A percentile compares a stretch with the other conserved stretches of the same genome.
Conservation (phyloP, 108 stramenopile genomes). For the Skeletonema menzelii region DNA sequence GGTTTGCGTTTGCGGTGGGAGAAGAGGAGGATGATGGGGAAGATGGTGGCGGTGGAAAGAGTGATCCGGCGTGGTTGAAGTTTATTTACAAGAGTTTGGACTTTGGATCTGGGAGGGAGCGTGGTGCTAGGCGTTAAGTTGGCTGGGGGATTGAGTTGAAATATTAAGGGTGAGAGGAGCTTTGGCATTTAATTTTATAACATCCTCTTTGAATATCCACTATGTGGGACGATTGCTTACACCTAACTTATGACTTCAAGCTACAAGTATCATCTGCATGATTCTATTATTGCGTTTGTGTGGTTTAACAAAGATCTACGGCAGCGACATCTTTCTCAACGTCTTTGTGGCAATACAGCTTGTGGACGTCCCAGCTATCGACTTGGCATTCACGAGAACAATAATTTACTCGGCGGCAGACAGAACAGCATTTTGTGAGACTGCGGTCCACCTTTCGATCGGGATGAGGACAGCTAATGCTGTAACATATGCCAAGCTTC, state of each 20-base stretch:
- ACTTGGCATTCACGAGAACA: background rate
- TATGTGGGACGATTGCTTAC: too few species aligned
- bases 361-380: background rate
- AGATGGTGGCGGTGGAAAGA: constrained; percentile 37
- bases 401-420: background rate
- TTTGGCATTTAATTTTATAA: too few species aligned
- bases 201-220: too few species aligned
- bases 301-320: too few species aligned
- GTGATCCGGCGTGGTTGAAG: constrained; percentile 79
- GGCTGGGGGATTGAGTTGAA: background rate
- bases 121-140: constrained; percentile 62
- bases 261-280: too few species aligned
- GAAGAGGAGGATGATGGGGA: constrained; percentile 36
- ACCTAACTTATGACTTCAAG: too few species aligned
- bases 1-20: constrained; percentile 51
- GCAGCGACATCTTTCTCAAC: background rate
- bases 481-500: constrained; percentile 1
- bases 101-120: constrained; percentile 86
- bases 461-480: background rate
- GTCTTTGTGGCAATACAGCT: background rate
- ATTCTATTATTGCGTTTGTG: too few species aligned
- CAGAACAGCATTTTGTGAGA: background rate
- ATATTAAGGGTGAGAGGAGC: background rate
- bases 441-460: background rate
- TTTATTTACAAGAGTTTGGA: constrained; percentile 87